Percentiles rank a stretch among this genome's conserved stretches.
phyloP scores from a whole-genome alignment of 768 basidiomycete species.

The Trametes cingulata region DNA sequence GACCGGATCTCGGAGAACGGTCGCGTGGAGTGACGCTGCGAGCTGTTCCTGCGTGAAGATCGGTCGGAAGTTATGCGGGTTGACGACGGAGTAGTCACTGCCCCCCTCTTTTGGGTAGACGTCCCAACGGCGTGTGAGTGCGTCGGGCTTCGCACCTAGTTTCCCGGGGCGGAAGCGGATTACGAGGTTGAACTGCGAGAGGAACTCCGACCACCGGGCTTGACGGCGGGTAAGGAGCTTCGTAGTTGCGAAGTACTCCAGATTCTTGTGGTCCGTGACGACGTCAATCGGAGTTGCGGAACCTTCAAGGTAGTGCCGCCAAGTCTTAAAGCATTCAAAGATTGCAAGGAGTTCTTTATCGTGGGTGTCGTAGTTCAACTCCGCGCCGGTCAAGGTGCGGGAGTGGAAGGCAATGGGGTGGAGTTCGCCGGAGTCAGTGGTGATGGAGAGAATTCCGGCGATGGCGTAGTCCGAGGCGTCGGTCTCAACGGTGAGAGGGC shows the following conservation, averaged over 20 bases:
- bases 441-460: constrained; percentile 20
- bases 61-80: constrained; percentile 22
- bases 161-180: constrained; percentile 9
- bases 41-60: constrained; percentile 26
- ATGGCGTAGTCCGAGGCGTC: constrained; percentile 29
- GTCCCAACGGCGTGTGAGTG: constrained; percentile 26
- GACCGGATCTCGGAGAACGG: constrained; percentile 12
- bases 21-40: constrained; percentile 22
- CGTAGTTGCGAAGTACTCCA: too few species aligned
- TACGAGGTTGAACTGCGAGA: constrained; percentile 27
- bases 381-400: constrained; percentile 27
- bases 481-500: constrained; percentile 20
- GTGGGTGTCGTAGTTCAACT: constrained; percentile 51
- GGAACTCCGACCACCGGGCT: constrained; percentile 36
- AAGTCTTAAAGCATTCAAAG: constrained; percentile 33
- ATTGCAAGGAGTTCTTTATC: constrained; percentile 54
- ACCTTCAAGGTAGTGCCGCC: constrained; percentile 27
- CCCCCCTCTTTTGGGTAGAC: constrained; percentile 28
- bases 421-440: constrained; percentile 20
- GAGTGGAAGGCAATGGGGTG: constrained; percentile 39
- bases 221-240: constrained; percentile 37
- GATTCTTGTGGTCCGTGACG: constrained; percentile 39
- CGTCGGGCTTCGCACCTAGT: constrained; percentile 16
- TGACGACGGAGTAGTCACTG: constrained; percentile 24
- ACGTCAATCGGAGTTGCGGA: constrained; percentile 18